phyloP scores from a whole-genome alignment of 495 filamentous ascomycete genomes.

The Penicillium steckii region DNA sequence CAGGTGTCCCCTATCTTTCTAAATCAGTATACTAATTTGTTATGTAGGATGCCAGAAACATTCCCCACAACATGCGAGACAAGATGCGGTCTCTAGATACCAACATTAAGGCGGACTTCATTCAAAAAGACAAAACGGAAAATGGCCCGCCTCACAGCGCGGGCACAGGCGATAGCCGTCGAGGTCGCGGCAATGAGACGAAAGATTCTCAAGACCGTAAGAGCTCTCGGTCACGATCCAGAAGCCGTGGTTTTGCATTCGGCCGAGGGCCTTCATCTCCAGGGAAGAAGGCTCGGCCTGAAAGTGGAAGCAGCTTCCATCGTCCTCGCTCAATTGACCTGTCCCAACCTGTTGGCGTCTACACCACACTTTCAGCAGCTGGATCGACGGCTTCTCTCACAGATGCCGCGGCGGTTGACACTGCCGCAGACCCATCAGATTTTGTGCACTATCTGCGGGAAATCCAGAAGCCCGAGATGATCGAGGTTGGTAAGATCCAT shows the following conservation, averaged over 20 bases:
- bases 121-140: constrained; percentile 79
- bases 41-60: constrained; percentile 78
- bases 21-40: constrained; percentile 36
- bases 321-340: constrained; percentile 46
- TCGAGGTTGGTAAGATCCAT: constrained; percentile 92
- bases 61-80: constrained; percentile 87
- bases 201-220: constrained; percentile 49
- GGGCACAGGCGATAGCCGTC: constrained; percentile 39
- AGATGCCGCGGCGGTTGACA: constrained; percentile 42
- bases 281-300: constrained; percentile 54
- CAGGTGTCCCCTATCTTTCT: neutral
- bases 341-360: constrained; percentile 44
- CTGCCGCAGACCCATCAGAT: constrained; percentile 64
- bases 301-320: constrained; percentile 35
- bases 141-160: constrained; percentile 41
- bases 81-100: constrained; percentile 88
- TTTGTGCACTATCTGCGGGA: constrained; percentile 79
- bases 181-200: constrained; percentile 40
- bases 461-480: constrained; percentile 71
- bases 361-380: constrained; percentile 45
- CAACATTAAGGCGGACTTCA: constrained; percentile 92
- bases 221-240: constrained; percentile 57
- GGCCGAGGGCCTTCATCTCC: constrained; percentile 59
- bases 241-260: constrained; percentile 76
- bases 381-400: constrained; percentile 42